Conservation (phyloP, 768 basidiomycete species). For the Phaeotremella fagi region DNA sequence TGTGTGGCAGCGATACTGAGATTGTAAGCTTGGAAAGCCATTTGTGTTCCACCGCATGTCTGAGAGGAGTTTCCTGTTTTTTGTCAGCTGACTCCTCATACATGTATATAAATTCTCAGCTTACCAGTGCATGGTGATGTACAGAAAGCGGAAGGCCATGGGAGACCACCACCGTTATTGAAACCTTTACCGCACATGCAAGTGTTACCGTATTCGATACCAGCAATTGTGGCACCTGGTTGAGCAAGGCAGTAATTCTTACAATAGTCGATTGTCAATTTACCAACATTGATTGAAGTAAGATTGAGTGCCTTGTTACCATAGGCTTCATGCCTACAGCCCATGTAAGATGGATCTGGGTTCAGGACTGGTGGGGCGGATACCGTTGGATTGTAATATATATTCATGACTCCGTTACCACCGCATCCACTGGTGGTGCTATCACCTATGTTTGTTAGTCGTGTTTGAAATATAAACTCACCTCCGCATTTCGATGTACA, state of each 20-base stretch:
- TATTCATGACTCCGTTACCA: constrained; percentile 14
- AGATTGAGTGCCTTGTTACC: constrained; percentile 2
- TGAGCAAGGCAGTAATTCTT: constrained; percentile 14
- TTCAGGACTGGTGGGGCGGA: constrained; percentile 11
- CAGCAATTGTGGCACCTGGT: constrained; percentile 2
- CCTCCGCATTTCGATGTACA: constrained; percentile 5
- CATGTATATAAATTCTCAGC: background rate
- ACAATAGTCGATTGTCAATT: constrained; percentile 14
- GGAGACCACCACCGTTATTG: constrained; percentile 8
- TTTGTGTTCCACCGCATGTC: constrained; percentile 9
- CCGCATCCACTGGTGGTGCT: constrained; percentile 26
- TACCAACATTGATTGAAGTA: constrained; percentile 6
- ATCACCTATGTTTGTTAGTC: constrained; percentile 4
- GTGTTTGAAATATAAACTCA: constrained; percentile 21
- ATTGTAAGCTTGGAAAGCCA: constrained; percentile 7
- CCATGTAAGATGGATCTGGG: constrained; percentile 12
- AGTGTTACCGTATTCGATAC: constrained; percentile 4
- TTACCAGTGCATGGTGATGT: constrained; percentile 9
- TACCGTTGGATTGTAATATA: constrained; percentile 16
- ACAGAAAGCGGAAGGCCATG: constrained; percentile 8
- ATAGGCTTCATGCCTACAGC: constrained; percentile 10
- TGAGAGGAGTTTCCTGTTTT: constrained; percentile 10
- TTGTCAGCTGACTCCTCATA: background rate
- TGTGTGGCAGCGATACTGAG: constrained; percentile 4
- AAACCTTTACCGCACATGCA: constrained; percentile 13